Conservation (phyloP, 2,329 filamentous ascomycete genomes). For the Teratosphaeria epicoccoides region DNA sequence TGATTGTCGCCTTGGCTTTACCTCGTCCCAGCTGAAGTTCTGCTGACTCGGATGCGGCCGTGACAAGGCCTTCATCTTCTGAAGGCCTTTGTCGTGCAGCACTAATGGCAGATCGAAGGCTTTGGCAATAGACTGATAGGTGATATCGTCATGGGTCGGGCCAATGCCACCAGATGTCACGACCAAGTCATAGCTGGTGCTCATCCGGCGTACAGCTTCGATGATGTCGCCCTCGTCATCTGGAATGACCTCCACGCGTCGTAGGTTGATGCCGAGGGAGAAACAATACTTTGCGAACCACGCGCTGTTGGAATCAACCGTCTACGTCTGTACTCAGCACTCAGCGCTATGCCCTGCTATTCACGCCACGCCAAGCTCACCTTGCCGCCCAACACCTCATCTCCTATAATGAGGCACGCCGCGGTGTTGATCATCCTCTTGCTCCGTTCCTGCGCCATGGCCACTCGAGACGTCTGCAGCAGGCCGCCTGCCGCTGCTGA, state of each 20-base stretch:
- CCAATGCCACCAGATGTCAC: constrained; percentile 94
- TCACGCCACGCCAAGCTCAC: constrained; percentile 34
- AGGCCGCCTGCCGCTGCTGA: constrained; percentile 28
- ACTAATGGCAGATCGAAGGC: constrained; percentile 69
- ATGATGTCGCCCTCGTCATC: constrained; percentile 87
- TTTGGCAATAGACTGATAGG: constrained; percentile 85
- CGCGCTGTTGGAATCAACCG: constrained; percentile 55
- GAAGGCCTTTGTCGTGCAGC: constrained; percentile 65
- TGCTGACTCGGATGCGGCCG: constrained; percentile 62
- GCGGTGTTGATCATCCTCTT: constrained; percentile 72
- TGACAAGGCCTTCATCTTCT: constrained; percentile 73
- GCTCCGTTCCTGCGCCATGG: constrained; percentile 45
- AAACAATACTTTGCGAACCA: constrained; percentile 59
- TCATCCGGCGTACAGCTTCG: constrained; percentile 81
- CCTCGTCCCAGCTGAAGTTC: constrained; percentile 69
- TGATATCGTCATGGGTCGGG: constrained; percentile 96
- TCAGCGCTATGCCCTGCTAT: not conserved
- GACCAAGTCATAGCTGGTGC: constrained; percentile 80
- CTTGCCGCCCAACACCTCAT: constrained; percentile 93
- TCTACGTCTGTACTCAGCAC: constrained; percentile 32
- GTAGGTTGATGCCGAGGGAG: constrained; percentile 56
- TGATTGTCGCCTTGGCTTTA: not conserved
- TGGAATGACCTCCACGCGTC: constrained; percentile 82
- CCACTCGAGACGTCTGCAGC: constrained; percentile 31
- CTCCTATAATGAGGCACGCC: constrained; percentile 89